phyloP scores from a whole-genome alignment of 257 asterid species.

The Solanum boliviense region DNA sequence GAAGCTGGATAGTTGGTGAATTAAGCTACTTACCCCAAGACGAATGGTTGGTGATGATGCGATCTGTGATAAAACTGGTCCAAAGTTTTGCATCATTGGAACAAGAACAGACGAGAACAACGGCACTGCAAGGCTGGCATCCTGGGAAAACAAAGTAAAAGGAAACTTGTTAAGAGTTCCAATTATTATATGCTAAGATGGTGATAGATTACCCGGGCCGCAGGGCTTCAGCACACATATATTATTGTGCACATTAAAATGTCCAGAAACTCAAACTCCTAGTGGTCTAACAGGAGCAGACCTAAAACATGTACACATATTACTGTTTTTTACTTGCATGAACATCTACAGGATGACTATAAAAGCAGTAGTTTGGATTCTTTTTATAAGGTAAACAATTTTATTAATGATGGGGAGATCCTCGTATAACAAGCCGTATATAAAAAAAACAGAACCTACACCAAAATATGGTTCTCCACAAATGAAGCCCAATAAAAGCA shows the following conservation, averaged over 20 bases:
- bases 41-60: constrained; percentile 85
- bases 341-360: background rate
- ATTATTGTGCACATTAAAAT: background rate
- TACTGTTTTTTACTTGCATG: background rate
- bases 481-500: background rate
- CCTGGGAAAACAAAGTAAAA: constrained; percentile 33
- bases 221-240: background rate
- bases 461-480: background rate
- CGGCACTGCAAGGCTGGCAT: constrained; percentile 81
- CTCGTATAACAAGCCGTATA: background rate
- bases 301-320: background rate
- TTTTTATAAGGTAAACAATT: background rate
- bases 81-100: constrained; percentile 79
- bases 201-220: background rate
- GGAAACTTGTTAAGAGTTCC: background rate
- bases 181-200: background rate
- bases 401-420: background rate
- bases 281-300: background rate
- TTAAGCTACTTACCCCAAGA: constrained; percentile 58
- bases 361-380: background rate
- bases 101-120: constrained; percentile 75
- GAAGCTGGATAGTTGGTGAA: background rate
- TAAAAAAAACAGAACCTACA: background rate
- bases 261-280: background rate
- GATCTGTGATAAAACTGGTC: constrained; percentile 72